phyloP scores from a whole-genome alignment of 192 early-diverging fungal genomes.

The Backusella psychrophila region DNA sequence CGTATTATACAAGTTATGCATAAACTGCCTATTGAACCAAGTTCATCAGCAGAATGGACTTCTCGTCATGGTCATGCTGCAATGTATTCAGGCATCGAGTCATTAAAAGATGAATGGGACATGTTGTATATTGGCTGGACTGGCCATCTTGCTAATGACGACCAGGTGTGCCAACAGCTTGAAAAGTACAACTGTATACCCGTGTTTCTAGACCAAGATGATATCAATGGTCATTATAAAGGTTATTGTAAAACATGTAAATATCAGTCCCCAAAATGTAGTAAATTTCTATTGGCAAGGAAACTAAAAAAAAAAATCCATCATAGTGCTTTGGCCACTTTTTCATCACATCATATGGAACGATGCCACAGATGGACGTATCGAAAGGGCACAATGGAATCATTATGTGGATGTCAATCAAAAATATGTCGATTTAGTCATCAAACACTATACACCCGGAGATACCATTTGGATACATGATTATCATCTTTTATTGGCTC shows the following conservation, averaged over 20 bases:
- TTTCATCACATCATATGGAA: slow-evolving; percentile 92
- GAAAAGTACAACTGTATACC: slow-evolving; percentile 57
- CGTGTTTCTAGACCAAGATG: slow-evolving; percentile 74
- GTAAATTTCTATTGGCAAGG: slow-evolving; percentile 10
- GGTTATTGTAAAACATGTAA: slow-evolving; percentile 95
- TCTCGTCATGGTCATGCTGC: slow-evolving; percentile 80
- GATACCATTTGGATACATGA: slow-evolving; percentile 94
- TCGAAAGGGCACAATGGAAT: slow-evolving; percentile 68
- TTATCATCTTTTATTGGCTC: slow-evolving; percentile 93
- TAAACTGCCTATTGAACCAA: slow-evolving; percentile 43
- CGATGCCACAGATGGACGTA: slow-evolving; percentile 64
- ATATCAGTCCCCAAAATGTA: not conserved
- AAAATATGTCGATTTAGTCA: slow-evolving; percentile 73
- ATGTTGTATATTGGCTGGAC: slow-evolving; percentile 63
- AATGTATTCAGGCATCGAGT: slow-evolving; percentile 82
- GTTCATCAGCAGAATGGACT: slow-evolving; percentile 32
- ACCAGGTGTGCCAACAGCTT: not conserved
- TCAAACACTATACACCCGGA: slow-evolving; percentile 66
- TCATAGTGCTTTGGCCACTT: slow-evolving; percentile 84
- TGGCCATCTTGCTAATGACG: slow-evolving; percentile 30
- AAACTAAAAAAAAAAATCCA: too few species aligned
- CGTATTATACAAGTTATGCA: slow-evolving; percentile 58
- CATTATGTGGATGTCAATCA: slow-evolving; percentile 81
- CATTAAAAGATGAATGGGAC: slow-evolving; percentile 57
- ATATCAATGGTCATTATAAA: slow-evolving; percentile 84